A percentile compares a stretch with the other conserved stretches of the same genome.
Evolutionary conservation across 371 early-diverging fungal species (phyloP).

Genomic region (Haplosporangium sp.): DNA sequence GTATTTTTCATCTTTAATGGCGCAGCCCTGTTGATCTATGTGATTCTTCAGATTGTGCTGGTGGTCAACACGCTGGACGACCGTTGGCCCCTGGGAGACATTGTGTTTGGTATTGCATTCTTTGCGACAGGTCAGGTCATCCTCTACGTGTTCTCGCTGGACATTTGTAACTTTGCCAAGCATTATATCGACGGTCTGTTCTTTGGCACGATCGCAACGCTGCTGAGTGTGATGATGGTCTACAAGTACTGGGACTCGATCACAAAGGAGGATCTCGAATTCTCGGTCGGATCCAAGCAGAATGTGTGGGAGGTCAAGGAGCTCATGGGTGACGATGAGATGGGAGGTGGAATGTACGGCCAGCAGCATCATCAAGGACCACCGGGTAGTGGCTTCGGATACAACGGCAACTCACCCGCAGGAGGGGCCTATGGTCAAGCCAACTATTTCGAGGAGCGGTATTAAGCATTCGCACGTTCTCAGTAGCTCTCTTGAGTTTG

Average conservation of each 20-base stretch:
- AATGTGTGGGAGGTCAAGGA: conserved; percentile 96
- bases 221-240: conserved; percentile 98
- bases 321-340: conserved; percentile 64
- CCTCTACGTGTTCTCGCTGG: conserved; percentile 79
- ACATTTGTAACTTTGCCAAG: conserved; percentile 87
- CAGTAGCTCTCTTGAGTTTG: too few relatives aligned
- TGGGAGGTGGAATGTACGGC: conserved; percentile 23
- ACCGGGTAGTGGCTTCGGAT: conserved; percentile 5
- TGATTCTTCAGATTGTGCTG: conserved; percentile 89
- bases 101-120: conserved; percentile 89
- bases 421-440: conserved; percentile 38
- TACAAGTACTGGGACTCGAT: conserved; percentile 99
- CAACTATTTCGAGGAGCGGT: conserved; percentile 34
- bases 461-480: conserved; percentile 1
- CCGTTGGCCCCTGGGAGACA: conserved; percentile 96
- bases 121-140: conserved; percentile 89
- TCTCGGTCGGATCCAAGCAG: conserved; percentile 90
- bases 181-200: conserved; percentile 98
- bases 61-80: conserved; percentile 95
- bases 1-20: conserved; percentile 91
- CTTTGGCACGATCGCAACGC: conserved; percentile 91
- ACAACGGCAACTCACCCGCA: conserved; percentile 17
- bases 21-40: conserved; percentile 84
- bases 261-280: conserved; percentile 98
- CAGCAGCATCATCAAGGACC: conserved; percentile 7